Conservation (phyloP, 805 yeast genomes). For the Teunomyces kruisii region DNA sequence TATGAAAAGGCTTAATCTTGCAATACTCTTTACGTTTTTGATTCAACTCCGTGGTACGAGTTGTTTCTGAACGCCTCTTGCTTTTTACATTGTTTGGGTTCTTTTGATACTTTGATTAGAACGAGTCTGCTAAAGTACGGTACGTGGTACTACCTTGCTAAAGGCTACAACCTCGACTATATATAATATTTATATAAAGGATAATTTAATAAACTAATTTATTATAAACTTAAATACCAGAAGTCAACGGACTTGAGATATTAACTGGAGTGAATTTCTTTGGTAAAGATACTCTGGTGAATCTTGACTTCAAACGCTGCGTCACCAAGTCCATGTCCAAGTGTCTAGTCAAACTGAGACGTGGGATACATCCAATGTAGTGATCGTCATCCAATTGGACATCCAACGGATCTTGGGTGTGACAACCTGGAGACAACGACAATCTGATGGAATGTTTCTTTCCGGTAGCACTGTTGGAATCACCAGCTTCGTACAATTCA, state of each 20-base stretch:
- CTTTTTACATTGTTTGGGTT: slow-evolving; percentile 5
- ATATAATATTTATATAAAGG: slow-evolving; percentile 1
- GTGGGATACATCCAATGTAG: slow-evolving; percentile 93
- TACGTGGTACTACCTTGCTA: slow-evolving; percentile 16
- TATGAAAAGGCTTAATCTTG: slow-evolving; percentile 57
- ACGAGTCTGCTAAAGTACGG: neutral
- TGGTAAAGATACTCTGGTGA: slow-evolving; percentile 85
- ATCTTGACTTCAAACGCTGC: slow-evolving; percentile 76
- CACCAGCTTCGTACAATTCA: slow-evolving; percentile 85
- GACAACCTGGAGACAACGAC: slow-evolving; percentile 96
- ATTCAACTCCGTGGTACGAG: slow-evolving; percentile 8
- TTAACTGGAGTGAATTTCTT: slow-evolving; percentile 88
- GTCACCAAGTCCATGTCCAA: slow-evolving; percentile 87
- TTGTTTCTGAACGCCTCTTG: neutral
- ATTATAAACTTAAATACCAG: slow-evolving; percentile 9
- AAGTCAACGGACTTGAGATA: slow-evolving; percentile 64
- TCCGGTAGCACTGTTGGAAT: slow-evolving; percentile 55
- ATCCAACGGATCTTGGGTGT: slow-evolving; percentile 95
- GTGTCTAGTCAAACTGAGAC: slow-evolving; percentile 86
- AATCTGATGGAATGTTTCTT: slow-evolving; percentile 88
- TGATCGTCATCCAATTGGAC: slow-evolving; percentile 95
- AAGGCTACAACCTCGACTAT: neutral
- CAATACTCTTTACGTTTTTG: neutral
- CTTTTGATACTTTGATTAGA: neutral
- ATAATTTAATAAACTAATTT: slow-evolving; percentile 4